Evolutionary conservation across 208 protist species (phyloP).

Genomic region (Acanthamoeba lenticulata): DNA sequence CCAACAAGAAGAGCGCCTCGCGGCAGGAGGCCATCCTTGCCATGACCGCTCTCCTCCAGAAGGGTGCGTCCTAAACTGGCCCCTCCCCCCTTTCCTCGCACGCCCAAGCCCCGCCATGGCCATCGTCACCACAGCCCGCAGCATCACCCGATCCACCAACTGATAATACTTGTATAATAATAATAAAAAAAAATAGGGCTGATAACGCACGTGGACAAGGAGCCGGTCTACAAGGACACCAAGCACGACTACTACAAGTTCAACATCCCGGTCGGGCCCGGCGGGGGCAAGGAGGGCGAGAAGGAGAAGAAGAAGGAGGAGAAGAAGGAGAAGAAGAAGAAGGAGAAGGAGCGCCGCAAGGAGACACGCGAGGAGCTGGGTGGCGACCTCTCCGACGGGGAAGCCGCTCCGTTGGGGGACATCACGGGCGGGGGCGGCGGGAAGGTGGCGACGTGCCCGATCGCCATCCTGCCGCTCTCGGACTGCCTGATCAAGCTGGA

Average conservation of each 20-base stretch:
- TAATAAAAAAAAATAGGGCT: no score
- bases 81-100: not conserved
- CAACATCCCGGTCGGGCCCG: not conserved
- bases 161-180: not conserved
- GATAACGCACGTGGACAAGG: not conserved
- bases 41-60: not conserved
- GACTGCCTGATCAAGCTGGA: conserved; percentile 45
- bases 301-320: conserved; percentile 8
- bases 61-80: not conserved
- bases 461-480: not conserved
- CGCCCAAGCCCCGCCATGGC: not conserved
- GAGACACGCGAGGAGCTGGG: not conserved
- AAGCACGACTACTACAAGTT: not conserved
- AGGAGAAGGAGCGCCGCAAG: not conserved
- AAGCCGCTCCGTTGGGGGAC: no score
- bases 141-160: no score
- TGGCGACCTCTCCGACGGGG: not conserved
- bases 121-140: no score
- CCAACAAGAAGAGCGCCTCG: not conserved
- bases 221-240: not conserved
- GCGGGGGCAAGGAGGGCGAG: not conserved
- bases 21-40: not conserved
- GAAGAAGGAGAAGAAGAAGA: conserved; percentile 19
- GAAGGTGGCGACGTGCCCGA: not conserved
- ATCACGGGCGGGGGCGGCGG: not conserved